These are phyloP conservation scores for Fusarium sp. DNA, from an alignment of 2,329 filamentous ascomycete genomes.

Conservation along the genomic window DNA sequence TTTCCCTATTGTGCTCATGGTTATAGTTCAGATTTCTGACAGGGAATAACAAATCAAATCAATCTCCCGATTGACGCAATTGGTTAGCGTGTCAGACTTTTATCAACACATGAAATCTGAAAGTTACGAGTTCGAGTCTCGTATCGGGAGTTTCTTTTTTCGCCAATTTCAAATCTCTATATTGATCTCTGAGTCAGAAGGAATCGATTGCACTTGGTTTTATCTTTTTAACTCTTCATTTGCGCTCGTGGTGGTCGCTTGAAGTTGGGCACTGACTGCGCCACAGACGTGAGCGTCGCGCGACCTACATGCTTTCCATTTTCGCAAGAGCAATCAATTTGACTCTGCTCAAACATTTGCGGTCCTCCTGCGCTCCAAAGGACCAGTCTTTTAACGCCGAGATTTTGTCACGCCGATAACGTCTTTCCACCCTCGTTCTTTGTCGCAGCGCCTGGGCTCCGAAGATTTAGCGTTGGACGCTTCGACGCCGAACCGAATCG, in stretches of 20 bases:
- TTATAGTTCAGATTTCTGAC: accelerated
- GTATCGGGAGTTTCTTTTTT: background rate
- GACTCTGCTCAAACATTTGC: no score
- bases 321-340: background rate
- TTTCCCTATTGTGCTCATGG: accelerated
- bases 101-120: constrained; percentile 17
- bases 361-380: no score
- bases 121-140: constrained; percentile 15
- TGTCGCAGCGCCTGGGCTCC: no score
- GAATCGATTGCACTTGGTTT: background rate
- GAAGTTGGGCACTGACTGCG: no score
- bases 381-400: no score
- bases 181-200: accelerated
- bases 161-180: accelerated
- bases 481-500: no score
- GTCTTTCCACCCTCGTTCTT: no score
- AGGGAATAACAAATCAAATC: accelerated
- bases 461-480: no score
- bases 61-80: constrained; percentile 18
- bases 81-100: constrained; percentile 34
- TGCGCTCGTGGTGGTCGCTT: background rate
- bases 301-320: no score
- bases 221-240: accelerated
- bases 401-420: no score
- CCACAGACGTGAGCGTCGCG: no score